Evolutionary conservation across 2,329 filamentous ascomycete species (phyloP), one percentile per base, ranked within the genome.

Genomic region (Verticillium albo-atrum): DNA sequence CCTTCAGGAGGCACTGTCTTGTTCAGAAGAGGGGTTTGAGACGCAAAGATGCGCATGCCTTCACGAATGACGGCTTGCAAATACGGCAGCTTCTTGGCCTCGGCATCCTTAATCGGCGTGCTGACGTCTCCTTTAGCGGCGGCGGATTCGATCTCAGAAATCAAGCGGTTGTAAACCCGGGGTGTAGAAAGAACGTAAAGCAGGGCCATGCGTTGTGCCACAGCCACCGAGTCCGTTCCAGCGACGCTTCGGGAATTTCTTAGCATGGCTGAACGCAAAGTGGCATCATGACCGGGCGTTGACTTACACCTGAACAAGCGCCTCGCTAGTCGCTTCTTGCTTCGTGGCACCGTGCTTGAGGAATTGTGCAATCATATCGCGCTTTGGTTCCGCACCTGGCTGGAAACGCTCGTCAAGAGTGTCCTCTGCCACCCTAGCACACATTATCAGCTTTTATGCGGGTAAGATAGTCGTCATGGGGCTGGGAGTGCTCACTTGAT

Each of bases 201-300:
- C 68, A 84, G 82, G 60, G 80, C 82, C 65, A 63, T 63, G 51
- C 83, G 81, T 81, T 84, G 83, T 0, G 81, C 83, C 17, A 81
- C 82, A n/a, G 84, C 83, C 0, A 84, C 85, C 0, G 83, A 85
- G 71, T 87, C 84, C 23, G 84, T 85, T 27, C 84, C 84, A 6
- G 83, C 83, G 66, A 85, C 82, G 62, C 80, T 83, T 50, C 6
- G 20, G 7, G 5, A 4, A 4, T 7, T 12, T 47, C 4, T 50
- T 50, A 50, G 42, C 42, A 12, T 23, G 42, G 42, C 42, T 25
- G 9, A 25, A 12, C 12, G n/a, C 20, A 12, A 12, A 23, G 20
- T 23, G 0, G 15, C 7, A 25, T 37, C 20, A 35, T 2, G 42
- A 51, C 27, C 30, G 4, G 30, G 14, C 10, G 20, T 3, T 2